phyloP scores from a whole-genome alignment of 2,329 filamentous ascomycete genomes.

The Colletotrichum liriopes region DNA sequence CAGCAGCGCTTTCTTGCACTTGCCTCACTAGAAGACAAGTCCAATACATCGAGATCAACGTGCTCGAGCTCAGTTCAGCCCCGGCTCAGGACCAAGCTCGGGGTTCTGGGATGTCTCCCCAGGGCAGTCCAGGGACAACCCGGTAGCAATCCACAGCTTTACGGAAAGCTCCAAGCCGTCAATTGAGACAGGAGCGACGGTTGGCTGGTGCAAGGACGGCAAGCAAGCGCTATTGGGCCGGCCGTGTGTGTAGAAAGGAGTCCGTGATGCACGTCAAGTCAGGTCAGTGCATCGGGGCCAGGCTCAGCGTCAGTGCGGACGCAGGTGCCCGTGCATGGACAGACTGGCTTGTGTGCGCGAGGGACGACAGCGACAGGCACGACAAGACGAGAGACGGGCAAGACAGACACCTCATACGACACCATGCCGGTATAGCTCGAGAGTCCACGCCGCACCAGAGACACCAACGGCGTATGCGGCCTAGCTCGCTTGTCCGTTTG shows the following conservation, averaged over 20 bases:
- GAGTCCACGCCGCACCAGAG: constrained; percentile 33
- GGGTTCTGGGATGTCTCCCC: background rate
- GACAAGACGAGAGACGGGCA: background rate
- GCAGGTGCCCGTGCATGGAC: constrained; percentile 12
- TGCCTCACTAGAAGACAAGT: background rate
- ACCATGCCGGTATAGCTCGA: constrained; percentile 28
- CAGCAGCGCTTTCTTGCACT: background rate
- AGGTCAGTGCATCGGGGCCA: constrained; percentile 35
- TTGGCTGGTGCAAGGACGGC: background rate
- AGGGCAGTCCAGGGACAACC: background rate
- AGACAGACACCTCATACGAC: constrained; percentile 25
- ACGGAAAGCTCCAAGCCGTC: constrained; percentile 15
- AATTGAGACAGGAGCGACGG: constrained; percentile 6
- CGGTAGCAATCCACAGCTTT: constrained; percentile 5
- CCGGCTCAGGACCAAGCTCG: constrained; percentile 2
- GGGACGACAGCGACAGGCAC: background rate
- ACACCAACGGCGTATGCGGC: constrained; percentile 17
- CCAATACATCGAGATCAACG: background rate
- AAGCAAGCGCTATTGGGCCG: background rate
- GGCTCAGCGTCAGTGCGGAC: constrained; percentile 28
- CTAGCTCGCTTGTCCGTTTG: constrained; percentile 28
- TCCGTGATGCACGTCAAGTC: constrained; percentile 29
- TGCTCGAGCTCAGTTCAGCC: constrained; percentile 13
- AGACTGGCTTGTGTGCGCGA: background rate
- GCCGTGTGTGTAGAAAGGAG: background rate